Evolutionary conservation across 495 filamentous ascomycete genomes (phyloP).

Genomic region (Annulohypoxylon moriforme): DNA sequence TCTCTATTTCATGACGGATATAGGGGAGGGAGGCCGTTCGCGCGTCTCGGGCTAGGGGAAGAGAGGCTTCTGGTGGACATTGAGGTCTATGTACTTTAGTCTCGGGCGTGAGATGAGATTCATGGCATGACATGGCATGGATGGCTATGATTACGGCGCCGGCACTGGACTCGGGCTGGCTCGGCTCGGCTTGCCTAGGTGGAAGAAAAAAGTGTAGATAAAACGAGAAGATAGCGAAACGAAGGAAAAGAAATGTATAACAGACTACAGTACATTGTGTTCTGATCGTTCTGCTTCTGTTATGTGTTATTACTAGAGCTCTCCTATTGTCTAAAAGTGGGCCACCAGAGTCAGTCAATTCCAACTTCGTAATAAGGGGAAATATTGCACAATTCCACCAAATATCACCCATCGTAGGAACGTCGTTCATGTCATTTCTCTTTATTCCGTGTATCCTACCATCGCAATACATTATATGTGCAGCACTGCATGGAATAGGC

Average conservation of each 20-base stretch:
- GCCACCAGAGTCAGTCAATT: background rate
- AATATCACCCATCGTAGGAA: background rate
- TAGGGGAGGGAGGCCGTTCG: background rate
- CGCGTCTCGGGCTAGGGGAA: background rate
- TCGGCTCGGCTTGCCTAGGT: background rate
- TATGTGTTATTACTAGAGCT: background rate
- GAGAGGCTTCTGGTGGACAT: background rate
- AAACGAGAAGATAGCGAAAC: constrained; percentile 14
- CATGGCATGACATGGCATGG: background rate
- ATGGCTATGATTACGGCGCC: background rate
- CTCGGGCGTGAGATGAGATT: background rate
- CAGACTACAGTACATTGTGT: background rate
- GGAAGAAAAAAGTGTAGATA: constrained; percentile 9
- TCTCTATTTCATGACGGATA: background rate
- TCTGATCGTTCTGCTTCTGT: background rate
- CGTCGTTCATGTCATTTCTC: background rate
- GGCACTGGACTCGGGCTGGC: background rate
- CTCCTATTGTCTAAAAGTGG: background rate
- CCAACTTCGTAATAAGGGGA: background rate
- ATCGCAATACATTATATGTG: too few relatives aligned
- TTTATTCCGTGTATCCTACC: background rate
- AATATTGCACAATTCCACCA: background rate
- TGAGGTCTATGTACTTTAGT: background rate
- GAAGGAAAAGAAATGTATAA: constrained; percentile 21
- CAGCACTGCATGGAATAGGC: background rate